Conservation (phyloP, 257 asterid genomes). For the Rhazya stricta region DNA sequence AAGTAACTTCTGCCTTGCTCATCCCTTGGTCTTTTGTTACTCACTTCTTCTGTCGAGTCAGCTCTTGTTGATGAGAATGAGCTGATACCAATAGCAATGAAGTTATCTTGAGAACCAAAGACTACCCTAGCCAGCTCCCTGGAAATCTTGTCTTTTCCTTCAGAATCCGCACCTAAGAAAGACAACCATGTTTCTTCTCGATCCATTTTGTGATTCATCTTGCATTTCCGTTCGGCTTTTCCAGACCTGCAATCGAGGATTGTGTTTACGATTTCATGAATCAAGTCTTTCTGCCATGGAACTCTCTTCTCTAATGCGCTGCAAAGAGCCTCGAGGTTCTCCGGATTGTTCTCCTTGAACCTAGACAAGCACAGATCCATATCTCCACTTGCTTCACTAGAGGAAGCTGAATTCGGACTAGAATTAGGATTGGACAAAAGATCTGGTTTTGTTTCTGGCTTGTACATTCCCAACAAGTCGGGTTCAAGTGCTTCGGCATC, state of each 20-base stretch:
- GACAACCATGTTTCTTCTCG: slow-evolving; percentile 56
- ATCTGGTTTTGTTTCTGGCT: slow-evolving; percentile 41
- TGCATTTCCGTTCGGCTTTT: slow-evolving; percentile 9
- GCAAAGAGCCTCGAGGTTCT: slow-evolving; percentile 36
- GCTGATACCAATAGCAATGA: slow-evolving; percentile 41
- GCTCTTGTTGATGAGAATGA: slow-evolving; percentile 29
- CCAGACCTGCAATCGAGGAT: slow-evolving; percentile 65
- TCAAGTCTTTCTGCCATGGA: slow-evolving; percentile 53
- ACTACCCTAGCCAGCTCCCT: slow-evolving; percentile 55
- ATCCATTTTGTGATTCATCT: neutral
- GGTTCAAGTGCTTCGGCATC: slow-evolving; percentile 38
- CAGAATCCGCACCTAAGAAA: slow-evolving; percentile 58
- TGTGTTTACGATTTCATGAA: slow-evolving; percentile 46
- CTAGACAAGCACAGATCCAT: slow-evolving; percentile 24
- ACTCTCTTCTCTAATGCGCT: slow-evolving; percentile 52
- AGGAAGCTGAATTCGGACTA: slow-evolving; percentile 94
- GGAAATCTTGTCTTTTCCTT: slow-evolving; percentile 60
- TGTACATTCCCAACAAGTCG: slow-evolving; percentile 7
- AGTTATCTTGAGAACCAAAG: slow-evolving; percentile 52
- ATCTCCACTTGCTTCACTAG: slow-evolving; percentile 77
- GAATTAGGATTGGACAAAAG: slow-evolving; percentile 86
- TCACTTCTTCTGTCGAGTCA: slow-evolving; percentile 35
- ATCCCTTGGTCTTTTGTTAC: slow-evolving; percentile 57
- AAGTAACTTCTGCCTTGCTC: slow-evolving; percentile 51
- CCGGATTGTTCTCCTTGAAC: slow-evolving; percentile 38